Base-by-base conservation (phyloP, 1,139 yeast genomes). In the Blastobotrys malaysiensis region DNA sequence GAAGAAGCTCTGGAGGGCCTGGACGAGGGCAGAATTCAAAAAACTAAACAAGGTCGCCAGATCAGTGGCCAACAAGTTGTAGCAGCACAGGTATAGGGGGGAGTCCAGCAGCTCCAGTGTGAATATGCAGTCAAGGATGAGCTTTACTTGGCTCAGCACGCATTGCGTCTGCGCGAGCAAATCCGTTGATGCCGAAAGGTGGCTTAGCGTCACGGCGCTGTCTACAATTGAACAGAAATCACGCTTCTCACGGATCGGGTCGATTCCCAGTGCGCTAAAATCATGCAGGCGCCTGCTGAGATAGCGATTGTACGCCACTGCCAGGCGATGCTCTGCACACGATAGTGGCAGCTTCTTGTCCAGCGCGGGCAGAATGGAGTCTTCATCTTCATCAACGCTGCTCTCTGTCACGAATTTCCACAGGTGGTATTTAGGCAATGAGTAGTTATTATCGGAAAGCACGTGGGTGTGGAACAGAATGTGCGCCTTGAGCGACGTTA, bases 111-210 rank as follows among this genome's bases (percentile, higher is more conserved):
- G 27, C 9, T 55, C 59, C 3, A 55, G 53, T 9, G 63, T 57
- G 57, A 64, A 61, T 9, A 56, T 54, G 46, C 66, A 63, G 24
- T 64, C 66, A 45, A 64, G 55, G 27, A 63, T 56, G 14, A 62
- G 58, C 16, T 64, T 52, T 27, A 59, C 56, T 45, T 63, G 66
- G 43, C 49, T 56, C 22, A 62, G 53, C 21, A 57, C 57, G 45
- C 64, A 58, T 31, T 61, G 64, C 22, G 65, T 59, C 44, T 61
- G 61, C 51, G 61, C 61, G 49, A 63, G 56, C 19, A 62, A 53
- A 16, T 52, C 50, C 14, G 55, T 55, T n/a, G 63, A 57, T 18
- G 55, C 55, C 9, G 63, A 57, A 1, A 53, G 52, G 3, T 51
- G 48, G 24, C 55, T 55, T 19, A 55, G 49, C 13, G 48, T 48